These are phyloP conservation scores for Halophytophthora batemanensis DNA, from an alignment of 352 stramenopile species.

Conservation along the genomic window DNA sequence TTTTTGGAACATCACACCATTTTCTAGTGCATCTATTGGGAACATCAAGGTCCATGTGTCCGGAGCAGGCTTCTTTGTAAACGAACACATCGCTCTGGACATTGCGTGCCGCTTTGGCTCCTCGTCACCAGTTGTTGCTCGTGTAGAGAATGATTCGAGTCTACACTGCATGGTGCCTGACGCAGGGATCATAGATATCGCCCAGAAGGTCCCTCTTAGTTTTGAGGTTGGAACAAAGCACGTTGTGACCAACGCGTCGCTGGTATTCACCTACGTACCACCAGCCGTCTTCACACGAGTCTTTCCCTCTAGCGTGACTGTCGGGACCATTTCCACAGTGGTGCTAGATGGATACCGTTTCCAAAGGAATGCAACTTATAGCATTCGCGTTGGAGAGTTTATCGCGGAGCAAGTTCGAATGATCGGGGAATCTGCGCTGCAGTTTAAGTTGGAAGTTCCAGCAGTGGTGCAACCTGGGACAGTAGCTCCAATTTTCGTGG, in stretches of 20 bases:
- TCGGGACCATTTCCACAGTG: conserved; percentile 5
- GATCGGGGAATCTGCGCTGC: conserved; percentile 4
- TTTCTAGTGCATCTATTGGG: background rate
- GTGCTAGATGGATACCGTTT: conserved; percentile 3
- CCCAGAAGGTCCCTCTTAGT: conserved; percentile 5
- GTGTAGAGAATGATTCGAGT: conserved; percentile 18
- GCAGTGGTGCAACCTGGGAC: too few species aligned
- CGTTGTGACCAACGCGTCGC: conserved; percentile 6
- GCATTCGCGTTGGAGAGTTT: conserved; percentile 3
- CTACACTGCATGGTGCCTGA: conserved; percentile 21
- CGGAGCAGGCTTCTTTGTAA: conserved; percentile 25
- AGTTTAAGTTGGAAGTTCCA: conserved; percentile 1
- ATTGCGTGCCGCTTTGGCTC: conserved; percentile 24
- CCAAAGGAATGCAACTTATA: background rate
- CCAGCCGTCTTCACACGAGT: conserved; percentile 2
- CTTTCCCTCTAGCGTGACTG: conserved; percentile 8
- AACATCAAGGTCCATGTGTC: conserved; percentile 12
- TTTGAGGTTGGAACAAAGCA: conserved; percentile 15
- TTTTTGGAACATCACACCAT: conserved; percentile 11
- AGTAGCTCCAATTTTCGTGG: background rate
- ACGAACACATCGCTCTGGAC: conserved; percentile 7
- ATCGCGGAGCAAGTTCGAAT: background rate
- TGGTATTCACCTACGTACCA: conserved; percentile 20
- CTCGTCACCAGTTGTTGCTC: conserved; percentile 3
- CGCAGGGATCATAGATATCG: conserved; percentile 1